Conservation (phyloP, 257 asterid species). For the Solanum habrochaites region DNA sequence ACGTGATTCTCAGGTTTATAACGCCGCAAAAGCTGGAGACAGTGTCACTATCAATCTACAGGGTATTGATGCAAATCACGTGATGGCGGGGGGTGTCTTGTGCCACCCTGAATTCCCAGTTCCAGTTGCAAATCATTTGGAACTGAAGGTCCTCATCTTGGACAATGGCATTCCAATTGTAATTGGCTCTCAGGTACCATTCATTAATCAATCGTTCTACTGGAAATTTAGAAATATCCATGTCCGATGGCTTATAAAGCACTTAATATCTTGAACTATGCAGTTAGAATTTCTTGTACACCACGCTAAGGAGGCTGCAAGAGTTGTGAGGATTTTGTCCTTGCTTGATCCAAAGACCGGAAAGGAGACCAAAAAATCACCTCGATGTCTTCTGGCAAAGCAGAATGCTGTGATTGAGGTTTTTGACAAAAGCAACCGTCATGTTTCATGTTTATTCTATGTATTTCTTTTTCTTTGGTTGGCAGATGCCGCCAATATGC, state of each 20-base stretch:
- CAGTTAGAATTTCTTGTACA: conserved; percentile 90
- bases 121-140: conserved; percentile 60
- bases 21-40: conserved; percentile 87
- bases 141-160: conserved; percentile 66
- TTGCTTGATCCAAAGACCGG: conserved; percentile 88
- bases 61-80: conserved; percentile 57
- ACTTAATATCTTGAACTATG: not conserved
- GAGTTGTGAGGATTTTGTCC: conserved; percentile 51
- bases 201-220: not conserved
- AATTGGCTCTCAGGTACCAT: conserved; percentile 78
- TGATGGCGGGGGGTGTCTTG: conserved; percentile 71
- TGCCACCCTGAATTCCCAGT: conserved; percentile 92
- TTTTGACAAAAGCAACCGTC: not conserved
- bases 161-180: conserved; percentile 58
- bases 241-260: not conserved
- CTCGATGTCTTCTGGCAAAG: conserved; percentile 71
- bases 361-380: conserved; percentile 61
- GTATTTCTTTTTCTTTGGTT: not conserved
- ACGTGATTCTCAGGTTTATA: conserved; percentile 48
- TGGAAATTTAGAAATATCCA: not conserved
- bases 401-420: conserved; percentile 91
- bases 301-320: conserved; percentile 78
- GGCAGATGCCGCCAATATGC: not conserved
- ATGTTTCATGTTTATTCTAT: not conserved
- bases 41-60: conserved; percentile 65